Evolutionary conservation across 768 basidiomycete species (phyloP).

Genomic region (Boletus fagicola): DNA sequence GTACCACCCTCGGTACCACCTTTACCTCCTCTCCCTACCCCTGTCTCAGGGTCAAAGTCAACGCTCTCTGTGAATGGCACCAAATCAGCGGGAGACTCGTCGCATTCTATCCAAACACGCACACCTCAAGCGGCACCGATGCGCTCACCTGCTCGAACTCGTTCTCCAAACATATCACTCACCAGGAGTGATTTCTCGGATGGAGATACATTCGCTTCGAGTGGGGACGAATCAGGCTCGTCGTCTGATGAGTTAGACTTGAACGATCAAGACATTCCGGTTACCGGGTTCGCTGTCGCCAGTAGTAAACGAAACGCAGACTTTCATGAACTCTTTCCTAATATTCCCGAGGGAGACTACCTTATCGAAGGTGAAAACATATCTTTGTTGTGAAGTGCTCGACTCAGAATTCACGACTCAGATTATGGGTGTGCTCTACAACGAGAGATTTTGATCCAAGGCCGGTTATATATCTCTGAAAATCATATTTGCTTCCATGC

Average conservation of each 20-base stretch:
- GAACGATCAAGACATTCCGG: conserved; percentile 69
- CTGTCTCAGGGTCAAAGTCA: conserved; percentile 18
- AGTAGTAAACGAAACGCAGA: conserved; percentile 93
- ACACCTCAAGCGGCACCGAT: conserved; percentile 1
- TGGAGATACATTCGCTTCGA: conserved; percentile 26
- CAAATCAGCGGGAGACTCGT: conserved; percentile 7
- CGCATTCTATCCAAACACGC: conserved; percentile 1
- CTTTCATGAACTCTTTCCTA: conserved; percentile 91
- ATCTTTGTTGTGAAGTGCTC: not conserved
- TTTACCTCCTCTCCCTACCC: conserved; percentile 18
- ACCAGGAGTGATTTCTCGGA: conserved; percentile 30
- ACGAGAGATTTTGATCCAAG: conserved; percentile 95
- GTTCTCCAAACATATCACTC: conserved; percentile 21
- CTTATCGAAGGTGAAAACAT: conserved; percentile 83
- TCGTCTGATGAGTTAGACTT: conserved; percentile 35
- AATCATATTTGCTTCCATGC: conserved; percentile 99
- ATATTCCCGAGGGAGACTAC: conserved; percentile 92
- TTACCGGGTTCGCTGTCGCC: conserved; percentile 96
- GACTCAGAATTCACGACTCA: conserved; percentile 31
- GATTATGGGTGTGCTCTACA: conserved; percentile 98
- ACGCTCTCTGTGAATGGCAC: conserved; percentile 16
- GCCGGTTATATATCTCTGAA: conserved; percentile 94
- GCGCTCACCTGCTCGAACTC: conserved; percentile 11
- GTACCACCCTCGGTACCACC: conserved; percentile 45
- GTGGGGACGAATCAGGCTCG: conserved; percentile 33